Base-by-base conservation (phyloP, 257 asterid species). In the Solanum infundibuliforme region DNA sequence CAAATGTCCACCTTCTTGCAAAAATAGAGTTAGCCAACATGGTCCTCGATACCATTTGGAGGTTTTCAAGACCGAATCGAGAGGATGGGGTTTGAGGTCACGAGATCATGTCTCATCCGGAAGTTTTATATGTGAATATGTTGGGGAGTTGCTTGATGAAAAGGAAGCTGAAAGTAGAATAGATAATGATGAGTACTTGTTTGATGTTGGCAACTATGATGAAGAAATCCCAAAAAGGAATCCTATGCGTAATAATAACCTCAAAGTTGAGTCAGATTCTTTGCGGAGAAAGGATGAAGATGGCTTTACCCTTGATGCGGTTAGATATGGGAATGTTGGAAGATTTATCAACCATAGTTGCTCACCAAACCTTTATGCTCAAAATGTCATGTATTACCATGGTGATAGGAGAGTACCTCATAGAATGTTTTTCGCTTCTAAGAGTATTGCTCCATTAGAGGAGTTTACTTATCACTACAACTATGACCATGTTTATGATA, bases 401-500 rank as follows among this genome's bases (percentile, higher is more conserved):
- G 48, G 48, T 41, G 48, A 41, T 41, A 41, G 14, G 48, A 41
- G 48, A 41, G 48, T 11, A 41, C 48, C 48, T 41, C 48, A 41
- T 10, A 39, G 91, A 16, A 90, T 93, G 95, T 41, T 93, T 23
- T 93, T 93, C 55, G 93, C 95, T 46, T 41, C 91, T 69, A 82
- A 89, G 88, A 89, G 66, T 12, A 92, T 94, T 82, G 93, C 89
- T 34, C 92, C 97, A 7, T 3, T 90, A 58, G 88, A 83, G 43
- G 95, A 92, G 90, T 20, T 58, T 21, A 20, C 66, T 58, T 58
- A 58, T 58, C 66, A 58, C 66, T 58, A 58, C 25, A 58, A 58
- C 66, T 58, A 58, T 25, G 89, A 81, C 38, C 72, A 86, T 13
- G 86, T 90, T 84, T 6, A 55, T 14, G 89, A 89, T 87, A 66